Conservation (phyloP, 495 filamentous ascomycete species). For the Penicillium diatomitis region DNA sequence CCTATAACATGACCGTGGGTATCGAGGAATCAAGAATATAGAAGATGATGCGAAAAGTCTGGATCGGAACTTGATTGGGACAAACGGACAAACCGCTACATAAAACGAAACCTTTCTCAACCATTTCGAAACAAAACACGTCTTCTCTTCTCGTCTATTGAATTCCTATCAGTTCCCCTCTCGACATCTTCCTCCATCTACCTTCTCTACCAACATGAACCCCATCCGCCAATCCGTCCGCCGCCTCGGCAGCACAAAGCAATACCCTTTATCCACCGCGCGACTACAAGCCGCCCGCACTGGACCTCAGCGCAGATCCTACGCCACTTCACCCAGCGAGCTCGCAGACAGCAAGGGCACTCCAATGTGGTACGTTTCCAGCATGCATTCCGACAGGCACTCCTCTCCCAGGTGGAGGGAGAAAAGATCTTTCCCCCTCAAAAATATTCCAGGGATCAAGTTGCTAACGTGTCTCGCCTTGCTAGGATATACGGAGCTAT, state of each 20-base stretch:
- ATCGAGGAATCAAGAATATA: too few relatives aligned
- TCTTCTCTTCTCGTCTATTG: neutral
- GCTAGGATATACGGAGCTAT: neutral
- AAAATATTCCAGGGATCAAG: neutral
- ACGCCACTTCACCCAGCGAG: neutral
- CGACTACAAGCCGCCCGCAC: neutral
- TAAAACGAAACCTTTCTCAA: too few relatives aligned
- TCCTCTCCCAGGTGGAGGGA: too few relatives aligned
- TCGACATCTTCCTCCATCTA: neutral
- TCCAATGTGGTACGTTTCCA: neutral
- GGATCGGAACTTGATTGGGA: neutral
- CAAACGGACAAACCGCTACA: too few relatives aligned
- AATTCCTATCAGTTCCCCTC: neutral
- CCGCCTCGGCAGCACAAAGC: neutral
- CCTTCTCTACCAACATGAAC: neutral
- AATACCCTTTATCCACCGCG: neutral
- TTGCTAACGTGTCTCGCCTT: neutral
- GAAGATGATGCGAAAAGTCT: neutral
- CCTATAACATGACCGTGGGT: too few relatives aligned
- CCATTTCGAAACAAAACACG: too few relatives aligned
- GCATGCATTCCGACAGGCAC: neutral
- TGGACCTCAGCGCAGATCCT: neutral
- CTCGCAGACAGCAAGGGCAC: neutral
- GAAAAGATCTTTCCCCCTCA: neutral
- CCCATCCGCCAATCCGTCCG: neutral